Evolutionary conservation across 352 stramenopile species (phyloP), one percentile per base, ranked within the genome.

Genomic region (Blastocystis sp.): DNA sequence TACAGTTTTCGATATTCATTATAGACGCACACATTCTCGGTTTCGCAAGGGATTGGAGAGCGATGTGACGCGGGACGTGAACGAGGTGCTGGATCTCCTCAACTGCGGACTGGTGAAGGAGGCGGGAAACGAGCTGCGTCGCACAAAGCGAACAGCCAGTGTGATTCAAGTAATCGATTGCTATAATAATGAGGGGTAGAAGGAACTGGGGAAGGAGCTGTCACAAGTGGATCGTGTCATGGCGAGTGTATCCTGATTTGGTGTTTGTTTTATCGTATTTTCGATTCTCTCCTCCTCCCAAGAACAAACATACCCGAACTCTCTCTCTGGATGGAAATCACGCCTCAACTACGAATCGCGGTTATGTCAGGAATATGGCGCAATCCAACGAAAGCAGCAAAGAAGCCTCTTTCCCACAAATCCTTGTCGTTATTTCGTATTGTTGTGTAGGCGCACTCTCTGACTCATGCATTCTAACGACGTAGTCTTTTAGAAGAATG

Each of bases 401-500:
- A 81, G 41, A 81, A 34, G 21, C 19, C 40, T 69, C 53, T 17
- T 69, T 38, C 52, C 14, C 66, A 38, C 41, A 77, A 56, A 56
- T 17, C 14, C 53, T 28, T 28, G 21, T 77, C 14, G 11, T 17
- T 77, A 60, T 41, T 61, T 48, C 38, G 19, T 9, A n/a, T 60
- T 56, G 14, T 56, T 56, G 48, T 56, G 66, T 77, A 77, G 40
- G 40, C 21, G 53, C 10, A 5, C n/a, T n/a, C 11, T n/a, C 11
- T 21, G 10, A 5, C 9, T 23, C 2, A 11, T 9, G 64, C 41
- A n/a, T 74, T 43, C 64, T 74, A 34, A 74, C 45, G 19, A 1
- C 28, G 21, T 84, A 84, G 74, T 84, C 34, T 69, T 84, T 84
- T 70, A 62, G 74, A 38, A 81, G 38, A 88, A 89, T 86, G 69